Percentiles rank a stretch among this genome's conserved stretches.
phyloP scores from a whole-genome alignment of 768 basidiomycete genomes.

The Pulveroboletus sp. region DNA sequence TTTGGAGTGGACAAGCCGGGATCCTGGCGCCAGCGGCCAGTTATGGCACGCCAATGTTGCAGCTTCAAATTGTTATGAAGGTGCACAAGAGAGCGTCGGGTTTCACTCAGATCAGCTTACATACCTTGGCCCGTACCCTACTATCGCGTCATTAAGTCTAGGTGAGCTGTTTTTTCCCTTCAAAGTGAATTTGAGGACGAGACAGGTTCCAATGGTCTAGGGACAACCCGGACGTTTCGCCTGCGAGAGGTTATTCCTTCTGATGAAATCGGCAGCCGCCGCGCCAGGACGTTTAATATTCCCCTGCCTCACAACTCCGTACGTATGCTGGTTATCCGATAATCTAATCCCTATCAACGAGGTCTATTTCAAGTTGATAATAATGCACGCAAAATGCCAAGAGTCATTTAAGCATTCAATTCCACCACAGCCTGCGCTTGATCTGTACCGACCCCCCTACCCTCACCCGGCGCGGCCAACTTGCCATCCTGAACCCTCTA shows the following conservation, averaged over 20 bases:
- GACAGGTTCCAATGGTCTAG: conserved; percentile 30
- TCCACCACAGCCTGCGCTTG: conserved; percentile 65
- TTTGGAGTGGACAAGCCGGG: conserved; percentile 57
- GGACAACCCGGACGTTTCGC: conserved; percentile 65
- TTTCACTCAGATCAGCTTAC: conserved; percentile 80
- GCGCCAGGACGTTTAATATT: conserved; percentile 70
- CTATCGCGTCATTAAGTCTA: conserved; percentile 80
- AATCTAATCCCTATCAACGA: not conserved
- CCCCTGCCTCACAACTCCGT: conserved; percentile 79
- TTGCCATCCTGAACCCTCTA: conserved; percentile 42
- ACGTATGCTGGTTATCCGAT: conserved; percentile 19
- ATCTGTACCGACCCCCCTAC: conserved; percentile 61
- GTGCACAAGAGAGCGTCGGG: conserved; percentile 77
- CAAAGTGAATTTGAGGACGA: not conserved
- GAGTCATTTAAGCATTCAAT: conserved; percentile 78
- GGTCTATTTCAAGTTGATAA: conserved; percentile 50
- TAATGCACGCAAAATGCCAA: conserved; percentile 85
- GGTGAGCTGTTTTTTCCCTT: conserved; percentile 37
- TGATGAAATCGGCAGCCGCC: conserved; percentile 51
- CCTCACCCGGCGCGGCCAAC: conserved; percentile 31
- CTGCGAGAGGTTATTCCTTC: conserved; percentile 72
- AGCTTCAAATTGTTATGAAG: conserved; percentile 80
- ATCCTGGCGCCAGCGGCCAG: conserved; percentile 14
- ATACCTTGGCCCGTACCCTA: conserved; percentile 78
- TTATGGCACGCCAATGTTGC: conserved; percentile 81